Percentiles rank a stretch among this genome's conserved stretches.
These are phyloP conservation scores for Suhomyces yuchorum DNA, from an alignment of 1,139 yeast genomes.

Conservation along the genomic window DNA sequence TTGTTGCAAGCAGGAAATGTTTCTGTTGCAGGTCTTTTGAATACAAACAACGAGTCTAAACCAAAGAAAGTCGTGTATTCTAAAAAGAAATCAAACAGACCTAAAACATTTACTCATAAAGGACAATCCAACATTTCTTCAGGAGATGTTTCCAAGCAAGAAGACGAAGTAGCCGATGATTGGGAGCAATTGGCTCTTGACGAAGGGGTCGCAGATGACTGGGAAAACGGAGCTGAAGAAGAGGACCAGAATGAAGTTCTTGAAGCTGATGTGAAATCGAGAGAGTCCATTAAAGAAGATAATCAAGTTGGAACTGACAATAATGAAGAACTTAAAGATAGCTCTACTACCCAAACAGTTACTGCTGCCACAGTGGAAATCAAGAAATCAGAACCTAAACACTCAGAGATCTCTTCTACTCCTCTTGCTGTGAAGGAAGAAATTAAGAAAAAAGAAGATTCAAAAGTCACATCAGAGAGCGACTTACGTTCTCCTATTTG, in stretches of 20 bases:
- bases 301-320: conserved; percentile 32
- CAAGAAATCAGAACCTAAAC: conserved; percentile 9
- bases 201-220: conserved; percentile 48
- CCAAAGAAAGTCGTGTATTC: conserved; percentile 77
- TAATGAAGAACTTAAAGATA: conserved; percentile 19
- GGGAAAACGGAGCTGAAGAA: conserved; percentile 43
- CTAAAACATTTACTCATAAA: conserved; percentile 38
- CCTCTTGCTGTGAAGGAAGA: conserved; percentile 32
- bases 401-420: conserved; percentile 14
- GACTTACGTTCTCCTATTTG: conserved; percentile 97
- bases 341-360: background rate
- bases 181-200: conserved; percentile 64
- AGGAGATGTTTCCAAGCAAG: conserved; percentile 27
- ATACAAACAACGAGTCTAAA: conserved; percentile 41
- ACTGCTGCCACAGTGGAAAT: background rate
- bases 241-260: conserved; percentile 17
- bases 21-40: conserved; percentile 70
- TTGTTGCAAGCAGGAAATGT: conserved; percentile 75
- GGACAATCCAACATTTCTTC: conserved; percentile 14
- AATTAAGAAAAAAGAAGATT: conserved; percentile 30
- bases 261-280: conserved; percentile 11
- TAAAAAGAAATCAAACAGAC: conserved; percentile 63
- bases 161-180: conserved; percentile 50
- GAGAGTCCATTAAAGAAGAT: conserved; percentile 6
- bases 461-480: conserved; percentile 29